Evolutionary conservation across 106 monocot species (phyloP).

Genomic region (Acorus calamus): DNA sequence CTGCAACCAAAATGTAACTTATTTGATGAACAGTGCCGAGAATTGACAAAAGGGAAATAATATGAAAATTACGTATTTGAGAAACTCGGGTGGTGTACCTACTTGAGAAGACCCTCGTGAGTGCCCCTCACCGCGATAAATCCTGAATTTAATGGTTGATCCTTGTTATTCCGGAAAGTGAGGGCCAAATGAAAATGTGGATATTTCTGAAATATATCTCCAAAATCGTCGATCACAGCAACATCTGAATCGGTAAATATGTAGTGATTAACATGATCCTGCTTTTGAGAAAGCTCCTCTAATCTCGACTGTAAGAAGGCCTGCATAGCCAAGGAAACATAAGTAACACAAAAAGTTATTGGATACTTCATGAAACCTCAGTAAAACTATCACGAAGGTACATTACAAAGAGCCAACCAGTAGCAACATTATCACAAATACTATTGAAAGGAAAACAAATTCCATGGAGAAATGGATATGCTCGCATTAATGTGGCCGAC

Average conservation of each 20-base stretch:
- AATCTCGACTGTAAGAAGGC: constrained; percentile 51
- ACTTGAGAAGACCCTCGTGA: constrained; percentile 64
- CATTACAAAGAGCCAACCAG: too few species aligned
- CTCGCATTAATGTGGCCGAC: too few species aligned
- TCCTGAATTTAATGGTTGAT: constrained; percentile 93
- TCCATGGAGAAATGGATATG: too few species aligned
- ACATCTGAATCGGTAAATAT: constrained; percentile 93
- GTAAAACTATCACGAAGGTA: too few species aligned
- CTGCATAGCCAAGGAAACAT: constrained; percentile 23
- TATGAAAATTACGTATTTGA: not conserved
- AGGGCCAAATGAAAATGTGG: constrained; percentile 79
- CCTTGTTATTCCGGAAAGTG: constrained; percentile 90
- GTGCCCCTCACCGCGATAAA: constrained; percentile 95
- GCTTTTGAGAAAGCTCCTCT: constrained; percentile 22
- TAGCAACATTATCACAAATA: too few species aligned
- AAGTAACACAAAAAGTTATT: too few species aligned
- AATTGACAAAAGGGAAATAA: not conserved
- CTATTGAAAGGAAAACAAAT: too few species aligned
- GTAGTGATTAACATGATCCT: constrained; percentile 32
- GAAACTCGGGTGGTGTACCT: constrained; percentile 11
- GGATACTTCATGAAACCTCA: too few species aligned
- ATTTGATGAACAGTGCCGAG: too few species aligned
- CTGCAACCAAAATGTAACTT: constrained; percentile 19
- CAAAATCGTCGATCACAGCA: constrained; percentile 79
- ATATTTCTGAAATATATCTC: constrained; percentile 64